Base-by-base conservation (phyloP, 768 basidiomycete species). In the Kondoa malvinella region DNA sequence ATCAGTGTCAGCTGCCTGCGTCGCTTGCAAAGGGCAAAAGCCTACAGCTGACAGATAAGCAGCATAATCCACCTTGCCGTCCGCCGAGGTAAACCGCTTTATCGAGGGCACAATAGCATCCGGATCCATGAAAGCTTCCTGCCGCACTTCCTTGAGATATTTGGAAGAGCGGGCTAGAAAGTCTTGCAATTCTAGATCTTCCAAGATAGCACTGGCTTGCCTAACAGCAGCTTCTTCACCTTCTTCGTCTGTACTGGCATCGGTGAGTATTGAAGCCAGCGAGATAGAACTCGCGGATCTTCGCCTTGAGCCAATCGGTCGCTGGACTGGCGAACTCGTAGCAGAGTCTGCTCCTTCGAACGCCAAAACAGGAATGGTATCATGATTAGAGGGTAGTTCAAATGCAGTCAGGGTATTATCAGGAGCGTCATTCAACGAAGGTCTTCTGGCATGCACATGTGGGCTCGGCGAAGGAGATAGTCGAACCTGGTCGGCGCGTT, bases 331-430 rank as follows among this genome's bases (percentile, higher is more conserved):
- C n/a, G n/a, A n/a, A n/a, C n/a, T n/a, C n/a, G n/a, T n/a, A n/a
- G n/a, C n/a, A n/a, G n/a, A n/a, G n/a, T n/a, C n/a, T n/a, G 57
- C 57, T 59, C 57, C 8, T 59, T 25, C 50, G 50, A 56, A 56
- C 50, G 14, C 50, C 25, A 25, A 56, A 56, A 25, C 50, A 56
- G 14, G 50, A 14, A 56, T n/a, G n/a, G n/a, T n/a, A n/a, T n/a
- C n/a, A n/a, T n/a, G n/a, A n/a, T n/a, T n/a, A n/a, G n/a, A n/a
- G n/a, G n/a, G n/a, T n/a, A n/a, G n/a, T n/a, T n/a, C n/a, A n/a
- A n/a, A n/a, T n/a, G n/a, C n/a, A n/a, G n/a, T n/a, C n/a, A n/a
- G n/a, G n/a, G n/a, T n/a, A n/a, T n/a, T n/a, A n/a, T n/a, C n/a
- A n/a, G n/a, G n/a, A n/a, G n/a, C n/a, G n/a, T n/a, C n/a, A n/a